Evolutionary conservation across 768 basidiomycete genomes (phyloP), one percentile per base, ranked within the genome.

Genomic region (Kwoniella dendrophila): DNA sequence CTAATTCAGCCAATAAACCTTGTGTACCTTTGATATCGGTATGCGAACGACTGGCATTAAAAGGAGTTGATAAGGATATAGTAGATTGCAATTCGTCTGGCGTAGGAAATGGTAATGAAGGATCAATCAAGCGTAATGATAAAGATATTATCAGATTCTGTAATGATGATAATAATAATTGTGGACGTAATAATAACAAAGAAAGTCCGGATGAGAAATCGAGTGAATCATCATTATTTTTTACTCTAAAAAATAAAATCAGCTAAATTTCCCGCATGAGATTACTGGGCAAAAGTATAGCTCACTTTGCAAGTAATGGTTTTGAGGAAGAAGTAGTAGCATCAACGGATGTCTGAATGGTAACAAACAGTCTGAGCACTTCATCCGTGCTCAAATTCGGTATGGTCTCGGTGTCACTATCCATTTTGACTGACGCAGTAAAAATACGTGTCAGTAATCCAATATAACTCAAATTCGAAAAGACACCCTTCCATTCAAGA

Each of bases 161-260:
- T 10, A 96, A 81, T 77, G 96, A 95, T 1, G 88, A 88, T 2
- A 97, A 79, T 62, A 96, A 83, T 22, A 90, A 78, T 56, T 92
- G 86, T 68, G 93, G 88, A 80, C 96, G 94, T 51, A 93, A 80
- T 11, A 90, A 89, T 24, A 99, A 83, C 4, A 99, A 83, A 0
- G 96, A 97, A 63, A 99, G 91, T 38, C 96, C 96, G 30, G 61
- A 44, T 6, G 66, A 54, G 54, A 70, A 68, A 29, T 77, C 74
- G 20, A 73, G 64, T 7, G 70, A 66, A 22, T 59, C 26, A 48
- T 70, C 68, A 18, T 56, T 12, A 24, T 51, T 57, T 52, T 63
- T 59, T 16, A 57, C 57, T 62, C 74, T 68, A 64, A 45, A 34
- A 11, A 38, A 58, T 36, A 29, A 36, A 26, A 26, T 34, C 26